Percentiles rank a stretch among this genome's conserved stretches.
phyloP scores from a whole-genome alignment of 192 early-diverging fungal genomes.

The Mortierella alpina region DNA sequence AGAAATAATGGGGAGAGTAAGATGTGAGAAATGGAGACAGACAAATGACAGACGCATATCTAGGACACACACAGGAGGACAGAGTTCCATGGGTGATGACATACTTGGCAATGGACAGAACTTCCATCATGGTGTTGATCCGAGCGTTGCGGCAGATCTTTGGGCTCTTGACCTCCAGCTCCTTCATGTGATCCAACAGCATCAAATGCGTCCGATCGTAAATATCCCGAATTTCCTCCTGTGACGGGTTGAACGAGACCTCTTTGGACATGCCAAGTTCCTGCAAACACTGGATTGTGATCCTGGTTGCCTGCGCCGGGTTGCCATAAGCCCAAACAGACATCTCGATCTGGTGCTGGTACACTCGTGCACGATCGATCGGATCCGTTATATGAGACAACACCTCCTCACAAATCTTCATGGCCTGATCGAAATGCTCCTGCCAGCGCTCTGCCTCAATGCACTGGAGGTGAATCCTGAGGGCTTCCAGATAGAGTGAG shows the following conservation, averaged over 20 bases:
- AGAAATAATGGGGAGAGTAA: neutral
- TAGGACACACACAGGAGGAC: neutral
- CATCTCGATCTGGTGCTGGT: constrained; percentile 46
- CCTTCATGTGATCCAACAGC: constrained; percentile 18
- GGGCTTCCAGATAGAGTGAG: constrained; percentile 26
- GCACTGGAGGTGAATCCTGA: constrained; percentile 37
- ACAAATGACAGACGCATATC: neutral
- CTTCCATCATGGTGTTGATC: constrained; percentile 39
- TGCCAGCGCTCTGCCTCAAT: constrained; percentile 44
- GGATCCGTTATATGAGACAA: constrained; percentile 29
- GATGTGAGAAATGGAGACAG: neutral
- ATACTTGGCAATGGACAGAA: constrained; percentile 35
- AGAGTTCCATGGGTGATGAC: neutral
- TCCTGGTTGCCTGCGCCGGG: constrained; percentile 17
- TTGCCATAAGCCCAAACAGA: constrained; percentile 37
- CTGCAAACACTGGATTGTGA: constrained; percentile 41
- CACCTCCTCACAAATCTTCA: constrained; percentile 21
- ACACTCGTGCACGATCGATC: constrained; percentile 26
- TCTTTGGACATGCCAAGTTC: constrained; percentile 38
- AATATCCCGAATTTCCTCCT: constrained; percentile 25
- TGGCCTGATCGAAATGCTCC: constrained; percentile 29
- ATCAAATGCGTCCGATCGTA: constrained; percentile 35
- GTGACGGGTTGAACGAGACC: constrained; percentile 21
- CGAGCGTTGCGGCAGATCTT: constrained; percentile 18
- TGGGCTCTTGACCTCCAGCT: constrained; percentile 14